Evolutionary conservation across 2,329 filamentous ascomycete species (phyloP).

Genomic region (Ophiostoma piceae): DNA sequence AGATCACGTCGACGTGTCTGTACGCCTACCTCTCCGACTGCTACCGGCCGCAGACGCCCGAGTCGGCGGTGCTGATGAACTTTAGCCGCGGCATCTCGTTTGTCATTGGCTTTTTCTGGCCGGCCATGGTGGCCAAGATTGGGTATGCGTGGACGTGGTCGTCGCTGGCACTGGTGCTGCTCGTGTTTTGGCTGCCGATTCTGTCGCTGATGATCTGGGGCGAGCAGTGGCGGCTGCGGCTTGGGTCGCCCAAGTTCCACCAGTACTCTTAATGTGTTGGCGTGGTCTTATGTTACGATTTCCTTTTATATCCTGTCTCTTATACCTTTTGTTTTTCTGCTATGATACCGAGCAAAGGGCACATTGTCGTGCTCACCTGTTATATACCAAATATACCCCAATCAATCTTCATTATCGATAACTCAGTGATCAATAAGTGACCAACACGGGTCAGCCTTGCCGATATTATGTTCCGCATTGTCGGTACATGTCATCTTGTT

Average conservation of each 20-base stretch:
- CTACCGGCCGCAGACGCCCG: slow-evolving; percentile 27
- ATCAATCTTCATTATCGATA: not conserved
- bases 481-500: not conserved
- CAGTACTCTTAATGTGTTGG: slow-evolving; percentile 15
- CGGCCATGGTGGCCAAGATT: slow-evolving; percentile 22
- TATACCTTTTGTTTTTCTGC: not conserved
- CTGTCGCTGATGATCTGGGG: slow-evolving; percentile 23
- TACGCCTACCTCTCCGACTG: slow-evolving; percentile 26
- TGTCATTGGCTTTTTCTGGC: slow-evolving; percentile 25
- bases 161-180: slow-evolving; percentile 23
- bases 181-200: slow-evolving; percentile 25
- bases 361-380: not conserved
- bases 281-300: not conserved
- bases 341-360: not conserved
- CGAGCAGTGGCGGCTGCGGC: slow-evolving; percentile 21
- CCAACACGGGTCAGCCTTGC: not conserved
- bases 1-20: slow-evolving; percentile 25
- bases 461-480: not conserved
- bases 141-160: slow-evolving; percentile 26
- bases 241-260: slow-evolving; percentile 24
- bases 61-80: slow-evolving; percentile 26
- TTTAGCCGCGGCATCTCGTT: slow-evolving; percentile 24
- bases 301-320: not conserved
- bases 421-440: not conserved
- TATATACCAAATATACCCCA: not conserved